Evolutionary conservation across 495 filamentous ascomycete genomes (phyloP).

Genomic region (Penicillium mononematosum): DNA sequence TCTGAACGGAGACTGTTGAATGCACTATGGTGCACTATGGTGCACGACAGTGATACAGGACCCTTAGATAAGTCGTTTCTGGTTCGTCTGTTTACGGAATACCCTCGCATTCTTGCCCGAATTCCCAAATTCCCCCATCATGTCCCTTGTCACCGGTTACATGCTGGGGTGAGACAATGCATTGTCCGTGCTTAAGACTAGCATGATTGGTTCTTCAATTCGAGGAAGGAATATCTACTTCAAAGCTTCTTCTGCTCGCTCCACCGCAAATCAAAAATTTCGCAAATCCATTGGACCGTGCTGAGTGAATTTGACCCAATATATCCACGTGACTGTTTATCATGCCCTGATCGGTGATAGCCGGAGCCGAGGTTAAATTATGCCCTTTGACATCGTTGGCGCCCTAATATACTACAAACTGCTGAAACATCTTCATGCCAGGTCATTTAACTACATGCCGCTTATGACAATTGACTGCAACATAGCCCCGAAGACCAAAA

Average conservation of each 20-base stretch:
- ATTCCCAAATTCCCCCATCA: constrained; percentile 15
- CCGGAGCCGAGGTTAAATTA: constrained; percentile 8
- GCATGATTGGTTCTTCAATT: constrained; percentile 3
- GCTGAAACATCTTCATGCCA: not conserved
- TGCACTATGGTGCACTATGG: not conserved
- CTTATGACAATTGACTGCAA: not conserved
- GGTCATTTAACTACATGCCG: not conserved
- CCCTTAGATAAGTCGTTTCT: not conserved
- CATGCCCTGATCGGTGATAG: constrained; percentile 5
- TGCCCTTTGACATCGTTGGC: not conserved
- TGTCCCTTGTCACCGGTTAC: constrained; percentile 19
- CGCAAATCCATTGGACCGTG: constrained; percentile 2
- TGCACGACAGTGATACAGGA: not conserved
- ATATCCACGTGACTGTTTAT: constrained; percentile 7
- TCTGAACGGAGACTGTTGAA: not conserved
- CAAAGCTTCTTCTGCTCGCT: constrained; percentile 1
- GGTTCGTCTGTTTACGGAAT: not conserved
- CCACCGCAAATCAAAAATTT: constrained; percentile 1
- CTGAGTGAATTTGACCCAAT: not conserved
- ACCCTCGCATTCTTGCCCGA: constrained; percentile 21
- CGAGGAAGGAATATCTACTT: not conserved
- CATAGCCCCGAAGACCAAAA: not conserved
- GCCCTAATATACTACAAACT: not conserved
- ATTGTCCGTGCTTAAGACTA: not conserved
- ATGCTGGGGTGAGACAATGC: constrained; percentile 18